These are phyloP conservation scores for Fusarium heterosporum DNA, from an alignment of 2,329 filamentous ascomycete species.

Conservation along the genomic window DNA sequence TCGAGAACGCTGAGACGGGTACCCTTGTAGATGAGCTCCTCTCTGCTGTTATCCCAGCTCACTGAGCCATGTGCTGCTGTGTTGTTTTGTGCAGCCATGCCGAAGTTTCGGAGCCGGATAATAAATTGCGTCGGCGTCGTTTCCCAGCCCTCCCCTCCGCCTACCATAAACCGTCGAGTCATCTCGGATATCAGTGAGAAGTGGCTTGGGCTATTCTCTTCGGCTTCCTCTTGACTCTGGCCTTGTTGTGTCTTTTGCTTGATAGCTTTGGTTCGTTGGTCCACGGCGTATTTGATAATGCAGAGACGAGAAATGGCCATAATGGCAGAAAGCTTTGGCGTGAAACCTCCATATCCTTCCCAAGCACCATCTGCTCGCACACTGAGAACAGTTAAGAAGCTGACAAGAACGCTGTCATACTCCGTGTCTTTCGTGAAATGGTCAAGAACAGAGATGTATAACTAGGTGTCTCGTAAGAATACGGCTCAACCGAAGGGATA, in stretches of 20 bases:
- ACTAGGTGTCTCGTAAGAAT: background rate
- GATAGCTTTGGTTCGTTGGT: background rate
- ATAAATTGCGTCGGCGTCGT: constrained; percentile 1
- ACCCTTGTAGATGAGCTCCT: background rate
- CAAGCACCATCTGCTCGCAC: background rate
- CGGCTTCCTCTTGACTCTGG: background rate
- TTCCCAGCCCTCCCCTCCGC: background rate
- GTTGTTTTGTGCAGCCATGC: background rate
- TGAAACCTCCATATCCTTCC: constrained; percentile 3
- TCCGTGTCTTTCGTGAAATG: constrained; percentile 11
- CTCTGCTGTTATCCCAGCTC: background rate
- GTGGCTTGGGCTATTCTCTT: constrained; percentile 1
- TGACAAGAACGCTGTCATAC: constrained; percentile 10
- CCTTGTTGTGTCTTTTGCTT: background rate
- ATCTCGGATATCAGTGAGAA: constrained; percentile 8
- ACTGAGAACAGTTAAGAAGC: constrained; percentile 9
- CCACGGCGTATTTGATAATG: background rate
- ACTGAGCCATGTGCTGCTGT: background rate
- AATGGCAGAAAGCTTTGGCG: constrained; percentile 6
- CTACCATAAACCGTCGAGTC: background rate
- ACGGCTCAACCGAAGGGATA: too few species aligned
- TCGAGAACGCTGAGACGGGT: background rate
- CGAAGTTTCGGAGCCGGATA: constrained; percentile 1
- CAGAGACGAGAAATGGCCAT: constrained; percentile 1
- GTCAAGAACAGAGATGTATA: constrained; percentile 16